These are phyloP conservation scores for Tulasnella sp. DNA, from an alignment of 768 basidiomycete genomes.

Conservation along the genomic window DNA sequence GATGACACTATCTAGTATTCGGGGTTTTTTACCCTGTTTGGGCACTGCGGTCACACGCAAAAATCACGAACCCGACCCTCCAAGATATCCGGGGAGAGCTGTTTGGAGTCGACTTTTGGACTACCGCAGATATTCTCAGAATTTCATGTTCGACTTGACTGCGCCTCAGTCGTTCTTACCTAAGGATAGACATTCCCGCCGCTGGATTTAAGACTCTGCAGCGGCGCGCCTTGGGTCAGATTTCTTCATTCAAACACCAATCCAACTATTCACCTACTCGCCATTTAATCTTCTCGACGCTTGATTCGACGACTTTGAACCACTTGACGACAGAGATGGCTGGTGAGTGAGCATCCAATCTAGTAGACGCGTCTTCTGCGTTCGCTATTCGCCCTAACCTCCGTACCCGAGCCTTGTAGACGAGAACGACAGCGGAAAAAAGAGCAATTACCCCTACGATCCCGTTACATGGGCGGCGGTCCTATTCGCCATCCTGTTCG, in stretches of 20 bases:
- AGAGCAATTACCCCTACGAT: slow-evolving; percentile 12
- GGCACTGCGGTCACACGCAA: background rate
- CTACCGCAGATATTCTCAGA: background rate
- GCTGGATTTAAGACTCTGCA: background rate
- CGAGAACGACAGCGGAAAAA: background rate
- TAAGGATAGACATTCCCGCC: slow-evolving; percentile 9
- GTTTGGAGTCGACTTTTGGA: background rate
- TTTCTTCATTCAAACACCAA: background rate
- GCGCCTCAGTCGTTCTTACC: slow-evolving; percentile 2
- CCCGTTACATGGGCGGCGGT: slow-evolving; percentile 3
- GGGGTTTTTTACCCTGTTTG: background rate
- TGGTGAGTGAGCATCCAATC: background rate
- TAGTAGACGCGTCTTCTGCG: background rate
- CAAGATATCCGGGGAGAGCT: background rate
- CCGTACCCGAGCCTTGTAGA: background rate
- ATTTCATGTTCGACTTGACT: background rate
- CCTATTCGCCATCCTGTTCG: slow-evolving; percentile 18
- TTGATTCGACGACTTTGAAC: background rate
- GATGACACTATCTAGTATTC: background rate
- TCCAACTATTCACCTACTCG: background rate
- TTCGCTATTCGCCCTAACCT: background rate
- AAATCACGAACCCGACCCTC: background rate
- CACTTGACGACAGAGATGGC: background rate
- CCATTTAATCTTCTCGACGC: background rate
- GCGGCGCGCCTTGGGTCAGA: background rate